Evolutionary conservation across 73 alveolate species (phyloP).

Genomic region (Urostyla sp.): DNA sequence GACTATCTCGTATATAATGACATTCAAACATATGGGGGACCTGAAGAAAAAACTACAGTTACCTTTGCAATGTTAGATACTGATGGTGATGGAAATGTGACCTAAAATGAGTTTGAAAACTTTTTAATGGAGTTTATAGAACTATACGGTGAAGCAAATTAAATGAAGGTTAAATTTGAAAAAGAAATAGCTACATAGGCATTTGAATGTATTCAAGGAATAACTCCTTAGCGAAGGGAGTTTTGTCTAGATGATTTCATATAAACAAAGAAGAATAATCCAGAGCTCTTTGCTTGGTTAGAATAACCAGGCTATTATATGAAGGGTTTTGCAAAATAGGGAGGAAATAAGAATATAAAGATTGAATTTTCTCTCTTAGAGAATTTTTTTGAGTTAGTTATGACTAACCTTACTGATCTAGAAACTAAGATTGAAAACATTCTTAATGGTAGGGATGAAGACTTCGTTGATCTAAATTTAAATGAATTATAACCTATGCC

Average conservation of each 20-base stretch:
- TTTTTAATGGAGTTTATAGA: constrained; percentile 39
- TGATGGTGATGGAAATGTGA: constrained; percentile 24
- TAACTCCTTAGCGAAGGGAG: neutral
- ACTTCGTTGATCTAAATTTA: too few relatives aligned
- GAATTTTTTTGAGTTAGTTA: too few relatives aligned
- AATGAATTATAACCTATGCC: too few relatives aligned
- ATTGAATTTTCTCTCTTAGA: too few relatives aligned
- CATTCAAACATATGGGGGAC: constrained; percentile 47
- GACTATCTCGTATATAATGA: constrained; percentile 64
- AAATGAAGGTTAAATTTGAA: constrained; percentile 16
- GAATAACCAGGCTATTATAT: constrained; percentile 56
- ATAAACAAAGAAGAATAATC: constrained; percentile 38
- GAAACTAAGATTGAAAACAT: too few relatives aligned
- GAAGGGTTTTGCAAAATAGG: constrained; percentile 46
- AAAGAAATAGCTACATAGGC: constrained; percentile 46
- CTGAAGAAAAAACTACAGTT: constrained; percentile 27
- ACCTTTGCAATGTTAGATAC: constrained; percentile 54
- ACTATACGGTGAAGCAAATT: constrained; percentile 48
- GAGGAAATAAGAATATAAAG: too few relatives aligned
- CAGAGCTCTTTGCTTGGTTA: constrained; percentile 58
- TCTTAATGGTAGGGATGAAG: too few relatives aligned
- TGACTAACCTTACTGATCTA: too few relatives aligned
- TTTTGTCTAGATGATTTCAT: constrained; percentile 47
- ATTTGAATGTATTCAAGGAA: constrained; percentile 39
- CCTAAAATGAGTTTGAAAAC: constrained; percentile 46